A percentile compares a stretch with the other conserved stretches of the same genome.
Conservation (phyloP, 306 rosid species). For the Lupinus albus region DNA sequence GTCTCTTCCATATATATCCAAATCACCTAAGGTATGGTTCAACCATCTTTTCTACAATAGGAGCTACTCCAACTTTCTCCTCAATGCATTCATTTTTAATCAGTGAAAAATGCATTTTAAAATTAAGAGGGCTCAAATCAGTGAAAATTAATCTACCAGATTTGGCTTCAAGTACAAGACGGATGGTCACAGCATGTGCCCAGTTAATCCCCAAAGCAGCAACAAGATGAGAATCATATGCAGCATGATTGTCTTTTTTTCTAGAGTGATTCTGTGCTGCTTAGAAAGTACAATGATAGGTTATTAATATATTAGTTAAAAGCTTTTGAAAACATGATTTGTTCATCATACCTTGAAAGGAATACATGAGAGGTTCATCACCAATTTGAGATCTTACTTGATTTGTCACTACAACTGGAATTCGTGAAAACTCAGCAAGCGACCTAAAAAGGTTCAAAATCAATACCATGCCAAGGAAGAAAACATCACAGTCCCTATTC, state of each 20-base stretch:
- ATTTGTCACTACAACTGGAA: constrained; percentile 88
- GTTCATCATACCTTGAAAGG: constrained; percentile 77
- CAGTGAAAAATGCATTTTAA: constrained; percentile 14
- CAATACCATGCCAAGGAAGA: constrained; percentile 30
- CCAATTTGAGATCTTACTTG: constrained; percentile 83
- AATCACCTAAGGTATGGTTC: too few relatives aligned
- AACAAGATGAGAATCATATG: constrained; percentile 83
- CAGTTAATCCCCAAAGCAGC: constrained; percentile 95
- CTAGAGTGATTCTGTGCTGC: constrained; percentile 50
- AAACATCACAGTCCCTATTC: constrained; percentile 28
- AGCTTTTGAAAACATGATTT: constrained; percentile 30
- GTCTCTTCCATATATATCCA: too few relatives aligned
- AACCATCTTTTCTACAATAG: too few relatives aligned
- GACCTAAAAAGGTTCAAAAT: constrained; percentile 57
- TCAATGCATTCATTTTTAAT: too few relatives aligned
- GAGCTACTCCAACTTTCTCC: too few relatives aligned
- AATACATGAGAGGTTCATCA: constrained; percentile 65
- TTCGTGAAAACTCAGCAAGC: constrained; percentile 89
- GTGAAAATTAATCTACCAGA: constrained; percentile 57
- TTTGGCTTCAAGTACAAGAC: constrained; percentile 84
- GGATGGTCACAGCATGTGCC: constrained; percentile 97
- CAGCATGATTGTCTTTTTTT: constrained; percentile 39
- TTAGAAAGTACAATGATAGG: constrained; percentile 31
- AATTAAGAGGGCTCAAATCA: constrained; percentile 23
- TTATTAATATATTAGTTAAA: constrained; percentile 29